Evolutionary conservation across 352 stramenopile species (phyloP).

Genomic region (Saprolegnia diclina): DNA sequence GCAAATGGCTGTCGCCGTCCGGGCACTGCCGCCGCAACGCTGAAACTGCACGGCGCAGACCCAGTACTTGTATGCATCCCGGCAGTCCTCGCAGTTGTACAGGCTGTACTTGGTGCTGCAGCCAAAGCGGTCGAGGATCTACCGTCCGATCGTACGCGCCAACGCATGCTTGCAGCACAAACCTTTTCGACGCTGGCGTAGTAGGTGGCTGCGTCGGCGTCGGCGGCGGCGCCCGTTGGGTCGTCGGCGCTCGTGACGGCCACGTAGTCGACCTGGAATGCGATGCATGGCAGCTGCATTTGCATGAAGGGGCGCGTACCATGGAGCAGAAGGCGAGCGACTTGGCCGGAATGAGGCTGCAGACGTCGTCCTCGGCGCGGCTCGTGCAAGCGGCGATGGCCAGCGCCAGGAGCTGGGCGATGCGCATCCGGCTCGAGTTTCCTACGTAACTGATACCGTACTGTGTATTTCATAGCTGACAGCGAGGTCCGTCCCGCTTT

Average conservation of each 20-base stretch:
- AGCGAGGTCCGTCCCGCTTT: too few species aligned
- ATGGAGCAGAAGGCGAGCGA: constrained; percentile 77
- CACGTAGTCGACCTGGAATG: constrained; percentile 51
- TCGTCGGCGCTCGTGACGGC: constrained; percentile 62
- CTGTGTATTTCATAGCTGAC: too few species aligned
- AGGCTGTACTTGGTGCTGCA: constrained; percentile 76
- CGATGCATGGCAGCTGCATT: background rate
- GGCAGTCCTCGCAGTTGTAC: constrained; percentile 76
- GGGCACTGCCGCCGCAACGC: constrained; percentile 37
- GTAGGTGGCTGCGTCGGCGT: constrained; percentile 61
- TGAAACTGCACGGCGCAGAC: constrained; percentile 83
- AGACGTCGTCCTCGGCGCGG: background rate
- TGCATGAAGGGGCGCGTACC: constrained; percentile 23
- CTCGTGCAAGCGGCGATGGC: too few species aligned
- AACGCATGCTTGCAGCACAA: background rate
- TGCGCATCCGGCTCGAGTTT: background rate
- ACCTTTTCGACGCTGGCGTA: constrained; percentile 79
- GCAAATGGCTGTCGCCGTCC: constrained; percentile 16
- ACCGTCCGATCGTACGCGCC: background rate
- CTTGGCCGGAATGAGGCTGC: constrained; percentile 41
- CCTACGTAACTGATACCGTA: too few species aligned
- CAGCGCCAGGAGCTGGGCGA: background rate
- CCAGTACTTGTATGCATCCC: constrained; percentile 87
- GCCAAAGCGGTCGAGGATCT: constrained; percentile 62
- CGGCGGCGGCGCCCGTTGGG: constrained; percentile 39